Percentiles rank a stretch among this genome's conserved stretches.
These are phyloP conservation scores for Candida morakotiae DNA, from an alignment of 805 yeast genomes.

Conservation along the genomic window DNA sequence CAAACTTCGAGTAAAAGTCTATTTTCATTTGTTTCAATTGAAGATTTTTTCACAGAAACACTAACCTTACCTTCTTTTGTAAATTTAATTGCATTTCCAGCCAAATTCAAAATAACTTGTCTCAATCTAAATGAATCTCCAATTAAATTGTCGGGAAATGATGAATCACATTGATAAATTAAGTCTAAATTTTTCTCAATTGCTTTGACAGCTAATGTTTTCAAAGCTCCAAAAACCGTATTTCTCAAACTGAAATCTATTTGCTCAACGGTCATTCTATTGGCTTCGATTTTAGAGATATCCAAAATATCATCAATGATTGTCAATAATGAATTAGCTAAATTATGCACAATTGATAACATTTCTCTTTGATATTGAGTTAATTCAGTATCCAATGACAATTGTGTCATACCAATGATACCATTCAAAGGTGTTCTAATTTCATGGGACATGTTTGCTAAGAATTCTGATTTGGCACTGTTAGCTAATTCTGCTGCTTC, in stretches of 20 bases:
- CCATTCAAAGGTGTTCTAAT: conserved; percentile 92
- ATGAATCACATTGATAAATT: conserved; percentile 76
- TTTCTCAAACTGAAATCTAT: conserved; percentile 83
- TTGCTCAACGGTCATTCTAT: conserved; percentile 88
- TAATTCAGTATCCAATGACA: conserved; percentile 81
- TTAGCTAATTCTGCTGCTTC: conserved; percentile 93
- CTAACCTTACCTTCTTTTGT: conserved; percentile 81
- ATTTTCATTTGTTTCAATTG: conserved; percentile 25
- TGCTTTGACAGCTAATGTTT: conserved; percentile 85
- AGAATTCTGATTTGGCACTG: conserved; percentile 82
- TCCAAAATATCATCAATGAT: conserved; percentile 88
- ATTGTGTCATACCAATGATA: conserved; percentile 88
- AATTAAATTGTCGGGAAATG: conserved; percentile 80
- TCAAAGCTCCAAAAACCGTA: conserved; percentile 85
- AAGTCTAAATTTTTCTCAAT: conserved; percentile 80
- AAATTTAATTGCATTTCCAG: conserved; percentile 88
- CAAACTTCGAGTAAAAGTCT: conserved; percentile 67
- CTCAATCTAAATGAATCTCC: conserved; percentile 88
- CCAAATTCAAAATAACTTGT: conserved; percentile 80
- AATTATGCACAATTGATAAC: conserved; percentile 83
- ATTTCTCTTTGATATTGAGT: conserved; percentile 91
- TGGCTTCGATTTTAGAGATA: conserved; percentile 91
- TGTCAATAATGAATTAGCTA: conserved; percentile 80
- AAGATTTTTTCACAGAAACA: conserved; percentile 60
- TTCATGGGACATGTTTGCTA: conserved; percentile 72